Evolutionary conservation across 2,329 filamentous ascomycete species (phyloP), one percentile per base, ranked within the genome.

Genomic region (Reticulascus tulasneorum): DNA sequence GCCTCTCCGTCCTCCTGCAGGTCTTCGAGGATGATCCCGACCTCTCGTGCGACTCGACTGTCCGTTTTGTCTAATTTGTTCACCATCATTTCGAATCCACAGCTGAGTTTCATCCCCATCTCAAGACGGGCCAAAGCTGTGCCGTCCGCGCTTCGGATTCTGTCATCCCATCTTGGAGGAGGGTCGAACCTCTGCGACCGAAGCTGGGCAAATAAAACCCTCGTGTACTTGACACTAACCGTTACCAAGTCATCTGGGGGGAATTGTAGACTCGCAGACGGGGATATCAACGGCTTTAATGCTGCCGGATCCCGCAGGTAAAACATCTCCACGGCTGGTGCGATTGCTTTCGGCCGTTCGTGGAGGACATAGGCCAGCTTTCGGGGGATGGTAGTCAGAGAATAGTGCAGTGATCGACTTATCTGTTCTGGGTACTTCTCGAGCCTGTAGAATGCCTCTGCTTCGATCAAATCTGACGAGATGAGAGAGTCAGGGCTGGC

Each of bases 371-470:
- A 82, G 7, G 89, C 91, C 19, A 95, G 64, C 47, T 83, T 89
- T 40, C 93, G 79, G 0, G 93, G 93, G 21, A 98, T 71, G 0
- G 77, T 83, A 18, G 88, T 66, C 5, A 81, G 61, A 1, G 86
- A 75, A 52, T 84, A 73, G 58, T 98, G 93, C n/a, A 88, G 67
- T 12, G 85, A 88, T 15, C 80, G 71, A 11, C 64, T 59, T 39
- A 94, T 88, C 39, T 87, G 84, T 15, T 63, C 64, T 2, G 93
- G 93, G 53, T 96, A 96, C 44, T 87, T 88, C 44, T 80, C 77
- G 11, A 96, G 67, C 23, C 93, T 79, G 59, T 93, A 90, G 57
- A 98, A 96, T 5, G 91, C 89, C 60, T 97, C 91, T 37, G 82
- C 77, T 60, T 97, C 85, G 30, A 97, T 75, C 15, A 81, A 75